Percentiles rank a stretch among this genome's conserved stretches.
phyloP scores from a whole-genome alignment of 306 rosid genomes.

The Rubus parviflorus region DNA sequence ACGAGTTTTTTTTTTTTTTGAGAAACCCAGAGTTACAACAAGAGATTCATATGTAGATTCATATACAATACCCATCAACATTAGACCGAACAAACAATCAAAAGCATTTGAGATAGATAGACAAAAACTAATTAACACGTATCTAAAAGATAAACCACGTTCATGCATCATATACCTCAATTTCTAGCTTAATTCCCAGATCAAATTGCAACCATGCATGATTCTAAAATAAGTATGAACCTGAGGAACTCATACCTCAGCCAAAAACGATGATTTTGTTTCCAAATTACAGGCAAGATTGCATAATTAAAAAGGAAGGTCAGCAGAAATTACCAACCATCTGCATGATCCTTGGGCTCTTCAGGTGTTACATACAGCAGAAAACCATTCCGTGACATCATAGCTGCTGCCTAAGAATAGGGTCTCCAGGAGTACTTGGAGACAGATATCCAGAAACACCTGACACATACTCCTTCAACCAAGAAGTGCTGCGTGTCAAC shows the following conservation, averaged over 20 bases:
- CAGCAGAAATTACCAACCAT: neutral
- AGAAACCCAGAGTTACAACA: neutral
- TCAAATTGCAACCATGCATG: neutral
- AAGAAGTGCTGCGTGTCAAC: constrained; percentile 80
- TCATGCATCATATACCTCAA: neutral
- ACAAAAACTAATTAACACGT: neutral
- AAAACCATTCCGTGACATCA: constrained; percentile 30
- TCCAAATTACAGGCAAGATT: neutral
- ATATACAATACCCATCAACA: neutral
- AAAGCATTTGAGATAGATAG: neutral
- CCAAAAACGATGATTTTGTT: neutral
- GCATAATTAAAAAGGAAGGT: neutral
- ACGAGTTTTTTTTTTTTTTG: neutral
- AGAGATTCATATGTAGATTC: neutral
- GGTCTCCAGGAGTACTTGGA: constrained; percentile 60
- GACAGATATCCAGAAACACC: constrained; percentile 57
- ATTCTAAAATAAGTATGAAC: neutral
- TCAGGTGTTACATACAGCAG: neutral
- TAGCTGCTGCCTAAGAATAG: constrained; percentile 75
- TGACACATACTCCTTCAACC: constrained; percentile 62
- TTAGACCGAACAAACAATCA: neutral
- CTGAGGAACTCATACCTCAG: neutral
- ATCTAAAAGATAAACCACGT: neutral
- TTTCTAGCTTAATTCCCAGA: neutral
- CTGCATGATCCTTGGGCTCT: neutral